Evolutionary conservation across 495 filamentous ascomycete genomes (phyloP).

Genomic region (Tuber aestivum): DNA sequence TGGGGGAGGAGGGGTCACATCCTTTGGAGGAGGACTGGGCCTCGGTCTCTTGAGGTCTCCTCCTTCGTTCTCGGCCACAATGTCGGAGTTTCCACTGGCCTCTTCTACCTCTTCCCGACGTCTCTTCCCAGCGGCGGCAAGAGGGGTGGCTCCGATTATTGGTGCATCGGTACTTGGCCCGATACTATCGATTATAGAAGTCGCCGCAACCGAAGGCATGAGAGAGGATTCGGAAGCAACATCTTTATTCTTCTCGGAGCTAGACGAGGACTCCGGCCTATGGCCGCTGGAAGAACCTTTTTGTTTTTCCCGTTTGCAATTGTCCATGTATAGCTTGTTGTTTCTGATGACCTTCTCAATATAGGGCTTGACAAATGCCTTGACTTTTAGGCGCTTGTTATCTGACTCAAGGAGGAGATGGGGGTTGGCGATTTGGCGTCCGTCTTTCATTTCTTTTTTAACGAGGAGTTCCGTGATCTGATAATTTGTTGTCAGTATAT

Average conservation of each 20-base stretch:
- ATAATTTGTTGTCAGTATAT: constrained; percentile 10
- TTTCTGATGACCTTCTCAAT: constrained; percentile 35
- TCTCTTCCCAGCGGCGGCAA: constrained; percentile 31
- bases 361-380: constrained; percentile 35
- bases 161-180: constrained; percentile 23
- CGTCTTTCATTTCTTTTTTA: constrained; percentile 39
- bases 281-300: constrained; percentile 8
- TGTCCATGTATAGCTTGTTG: constrained; percentile 8
- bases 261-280: background rate
- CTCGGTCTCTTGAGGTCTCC: constrained; percentile 30
- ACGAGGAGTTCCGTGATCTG: constrained; percentile 37
- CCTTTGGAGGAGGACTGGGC: constrained; percentile 29
- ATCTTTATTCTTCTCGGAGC: constrained; percentile 22
- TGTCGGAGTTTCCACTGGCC: constrained; percentile 15
- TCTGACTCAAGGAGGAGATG: constrained; percentile 38
- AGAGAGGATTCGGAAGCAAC: constrained; percentile 5
- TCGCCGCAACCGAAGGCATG: constrained; percentile 17
- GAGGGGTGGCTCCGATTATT: background rate
- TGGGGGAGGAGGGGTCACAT: constrained; percentile 28
- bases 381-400: constrained; percentile 35
- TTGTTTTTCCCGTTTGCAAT: constrained; percentile 22
- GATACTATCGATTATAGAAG: constrained; percentile 5
- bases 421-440: constrained; percentile 34
- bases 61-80: constrained; percentile 19
- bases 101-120: constrained; percentile 11